Conservation (phyloP, 805 yeast genomes). For the Candida pseudoglaebosa region DNA sequence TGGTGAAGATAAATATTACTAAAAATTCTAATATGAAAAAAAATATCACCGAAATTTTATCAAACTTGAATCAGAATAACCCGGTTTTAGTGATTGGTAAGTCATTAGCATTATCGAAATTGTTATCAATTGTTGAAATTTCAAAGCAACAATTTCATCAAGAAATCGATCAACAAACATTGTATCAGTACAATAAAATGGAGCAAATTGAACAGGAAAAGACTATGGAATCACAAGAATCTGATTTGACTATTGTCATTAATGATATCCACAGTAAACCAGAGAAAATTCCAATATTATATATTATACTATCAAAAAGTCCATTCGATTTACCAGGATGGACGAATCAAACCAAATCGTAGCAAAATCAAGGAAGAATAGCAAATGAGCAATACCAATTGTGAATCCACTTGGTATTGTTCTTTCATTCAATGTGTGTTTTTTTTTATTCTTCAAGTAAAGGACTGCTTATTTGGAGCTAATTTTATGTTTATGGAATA, state of each 20-base stretch:
- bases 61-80: conserved; percentile 4
- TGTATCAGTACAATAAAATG: conserved; percentile 15
- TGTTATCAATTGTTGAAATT: conserved; percentile 15
- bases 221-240: neutral
- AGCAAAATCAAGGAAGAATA: too few species aligned
- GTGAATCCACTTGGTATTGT: too few species aligned
- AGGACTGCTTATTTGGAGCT: too few species aligned
- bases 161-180: neutral
- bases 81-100: conserved; percentile 10
- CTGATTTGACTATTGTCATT: neutral
- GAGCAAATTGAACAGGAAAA: conserved; percentile 3
- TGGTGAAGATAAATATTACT: conserved; percentile 6
- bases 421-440: too few species aligned
- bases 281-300: conserved; percentile 11
- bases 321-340: conserved; percentile 6
- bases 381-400: too few species aligned
- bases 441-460: too few species aligned
- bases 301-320: conserved; percentile 5
- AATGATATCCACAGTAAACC: neutral
- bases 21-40: conserved; percentile 19
- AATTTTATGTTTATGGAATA: too few species aligned
- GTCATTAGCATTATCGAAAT: conserved; percentile 13
- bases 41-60: conserved; percentile 10
- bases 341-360: conserved; percentile 8
- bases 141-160: conserved; percentile 10